Evolutionary conservation across 1,139 yeast genomes (phyloP), one percentile per base, ranked within the genome.

Genomic region (Blastobotrys illinoisensis): DNA sequence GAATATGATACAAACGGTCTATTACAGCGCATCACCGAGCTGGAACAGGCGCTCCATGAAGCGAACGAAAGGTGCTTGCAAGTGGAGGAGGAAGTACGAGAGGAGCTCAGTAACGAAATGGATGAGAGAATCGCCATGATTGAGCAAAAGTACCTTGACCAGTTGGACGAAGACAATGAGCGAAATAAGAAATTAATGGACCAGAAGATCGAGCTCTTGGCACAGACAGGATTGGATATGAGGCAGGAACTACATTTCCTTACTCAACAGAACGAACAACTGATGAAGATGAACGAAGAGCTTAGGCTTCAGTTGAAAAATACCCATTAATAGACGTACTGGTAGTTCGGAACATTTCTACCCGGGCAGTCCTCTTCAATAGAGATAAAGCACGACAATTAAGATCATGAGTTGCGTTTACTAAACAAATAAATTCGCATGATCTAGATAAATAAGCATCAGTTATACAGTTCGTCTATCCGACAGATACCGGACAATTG

Each of bases 401-500:
- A 26, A 28, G 36, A 9, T 7, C 32, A 23, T 24, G 20, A 14
- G 9, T n/a, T 21, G 5, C 21, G n/a, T 18, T 18, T 18, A 43
- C 14, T 43, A 43, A 43, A 19, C 21, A 43, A 18, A 9, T 43
- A 19, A 19, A 9, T 19, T 43, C n/a, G n/a, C 46, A 43, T 18
- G n/a, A 14, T 19, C 43, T 46, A 16, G 43, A 20, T n/a, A 9
- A 18, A 48, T n/a, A 19, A 48, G 43, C 14, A 32, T 13, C 16
- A 28, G 18, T 49, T 71, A 86, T 47, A 89, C 88, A 14, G 89
- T 82, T 68, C 95, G 80, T 74, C 96, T 81, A 71, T 91, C 98
- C 50, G 90, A 81, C 73, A 90, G 78, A 71, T 82, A 89, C 64
- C 97, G 83, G 51, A 88, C 87, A 63, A 93, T 86, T 46, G 96